These are phyloP conservation scores for Cyphellophora europaea DNA, from an alignment of 2,329 filamentous ascomycete species.

Conservation along the genomic window DNA sequence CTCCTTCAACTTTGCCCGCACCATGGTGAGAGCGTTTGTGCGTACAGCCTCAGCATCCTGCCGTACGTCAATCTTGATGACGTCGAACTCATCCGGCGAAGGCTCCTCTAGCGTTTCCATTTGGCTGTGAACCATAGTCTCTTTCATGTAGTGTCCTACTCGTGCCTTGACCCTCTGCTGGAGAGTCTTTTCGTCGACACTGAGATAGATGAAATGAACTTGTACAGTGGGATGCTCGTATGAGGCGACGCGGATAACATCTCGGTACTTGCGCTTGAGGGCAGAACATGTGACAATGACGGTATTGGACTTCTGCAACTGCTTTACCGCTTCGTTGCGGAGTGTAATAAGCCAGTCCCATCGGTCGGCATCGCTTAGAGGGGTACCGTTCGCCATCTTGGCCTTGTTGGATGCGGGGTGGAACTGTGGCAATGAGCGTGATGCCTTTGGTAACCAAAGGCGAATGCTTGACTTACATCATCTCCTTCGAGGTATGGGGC, in stretches of 20 bases:
- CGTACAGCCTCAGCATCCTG: constrained; percentile 49
- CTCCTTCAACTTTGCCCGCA: constrained; percentile 46
- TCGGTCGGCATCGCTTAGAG: constrained; percentile 83
- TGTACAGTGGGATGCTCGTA: constrained; percentile 65
- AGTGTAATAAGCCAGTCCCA: constrained; percentile 92
- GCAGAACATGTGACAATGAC: constrained; percentile 97
- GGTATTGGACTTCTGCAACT: constrained; percentile 45
- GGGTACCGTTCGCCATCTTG: constrained; percentile 79
- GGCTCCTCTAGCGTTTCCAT: constrained; percentile 82
- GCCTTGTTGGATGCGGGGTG: constrained; percentile 62
- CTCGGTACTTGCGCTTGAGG: constrained; percentile 92
- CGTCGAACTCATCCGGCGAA: constrained; percentile 53
- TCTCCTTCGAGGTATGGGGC: constrained; percentile 71
- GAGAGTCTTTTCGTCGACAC: constrained; percentile 65
- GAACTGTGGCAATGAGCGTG: constrained; percentile 27
- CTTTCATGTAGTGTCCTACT: constrained; percentile 89
- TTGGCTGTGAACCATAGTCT: constrained; percentile 89
- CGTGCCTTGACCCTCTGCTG: constrained; percentile 65
- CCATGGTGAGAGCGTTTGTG: constrained; percentile 48
- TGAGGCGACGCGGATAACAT: constrained; percentile 73
- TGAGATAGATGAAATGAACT: constrained; percentile 88
- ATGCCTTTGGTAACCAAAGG: constrained; percentile 9
- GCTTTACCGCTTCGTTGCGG: constrained; percentile 51
- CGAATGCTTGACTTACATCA: constrained; percentile 47
- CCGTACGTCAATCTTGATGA: constrained; percentile 57